These are phyloP conservation scores for Thraustochytrium striatum DNA, from an alignment of 352 stramenopile species.

Conservation along the genomic window DNA sequence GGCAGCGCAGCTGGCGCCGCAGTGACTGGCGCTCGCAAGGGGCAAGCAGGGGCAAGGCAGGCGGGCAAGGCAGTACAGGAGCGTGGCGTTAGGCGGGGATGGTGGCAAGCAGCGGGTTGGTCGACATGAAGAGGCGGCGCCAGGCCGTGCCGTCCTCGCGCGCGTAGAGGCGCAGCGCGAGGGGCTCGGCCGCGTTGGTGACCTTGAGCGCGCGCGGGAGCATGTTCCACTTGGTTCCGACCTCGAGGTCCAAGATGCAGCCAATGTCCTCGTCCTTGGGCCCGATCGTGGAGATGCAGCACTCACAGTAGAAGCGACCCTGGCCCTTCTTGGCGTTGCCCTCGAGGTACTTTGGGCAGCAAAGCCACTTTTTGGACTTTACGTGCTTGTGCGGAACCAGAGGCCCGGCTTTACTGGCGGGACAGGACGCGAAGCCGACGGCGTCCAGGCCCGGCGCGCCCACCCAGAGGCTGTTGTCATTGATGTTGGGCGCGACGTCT, in stretches of 20 bases:
- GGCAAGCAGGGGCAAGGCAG: too few species aligned
- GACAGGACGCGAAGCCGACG: slow-evolving; percentile 13
- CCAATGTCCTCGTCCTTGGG: slow-evolving; percentile 39
- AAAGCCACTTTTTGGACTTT: slow-evolving; percentile 49
- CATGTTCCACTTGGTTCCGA: slow-evolving; percentile 47
- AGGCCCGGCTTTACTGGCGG: not conserved
- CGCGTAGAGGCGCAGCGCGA: slow-evolving; percentile 32
- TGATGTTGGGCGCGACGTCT: slow-evolving; percentile 49
- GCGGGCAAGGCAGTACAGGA: too few species aligned
- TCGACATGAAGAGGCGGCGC: slow-evolving; percentile 14
- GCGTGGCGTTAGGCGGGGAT: too few species aligned
- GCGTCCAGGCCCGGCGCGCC: slow-evolving; percentile 1
- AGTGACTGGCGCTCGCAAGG: too few species aligned
- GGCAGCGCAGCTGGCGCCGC: too few species aligned
- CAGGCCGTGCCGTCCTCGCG: slow-evolving; percentile 42
- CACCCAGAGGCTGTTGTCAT: slow-evolving; percentile 47
- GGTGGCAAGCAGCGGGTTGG: not conserved
- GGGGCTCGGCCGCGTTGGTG: slow-evolving; percentile 5
- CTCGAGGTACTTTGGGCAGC: slow-evolving; percentile 44
- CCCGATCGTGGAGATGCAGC: slow-evolving; percentile 41
- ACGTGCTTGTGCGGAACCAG: slow-evolving; percentile 49
- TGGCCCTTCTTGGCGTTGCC: slow-evolving; percentile 43
- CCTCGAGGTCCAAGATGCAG: slow-evolving; percentile 48
- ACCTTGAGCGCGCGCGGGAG: slow-evolving; percentile 23
- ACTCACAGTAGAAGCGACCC: slow-evolving; percentile 45